Base-by-base conservation (phyloP, 2,329 filamentous ascomycete genomes). In the Nemania abortiva region DNA sequence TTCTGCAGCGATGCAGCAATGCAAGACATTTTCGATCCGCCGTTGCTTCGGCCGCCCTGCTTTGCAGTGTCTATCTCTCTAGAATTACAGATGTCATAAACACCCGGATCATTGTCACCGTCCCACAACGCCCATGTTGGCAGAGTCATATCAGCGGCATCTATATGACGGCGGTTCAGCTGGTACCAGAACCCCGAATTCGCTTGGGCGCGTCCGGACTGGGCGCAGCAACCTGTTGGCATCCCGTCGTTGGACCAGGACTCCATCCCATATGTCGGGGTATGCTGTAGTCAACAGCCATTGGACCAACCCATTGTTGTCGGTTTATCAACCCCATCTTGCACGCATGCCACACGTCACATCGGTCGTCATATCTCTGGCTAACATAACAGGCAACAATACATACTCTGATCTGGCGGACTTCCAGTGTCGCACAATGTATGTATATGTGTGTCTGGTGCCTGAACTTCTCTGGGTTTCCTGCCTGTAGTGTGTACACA, bases 1-100 rank as follows among this genome's bases (percentile, higher is more conserved):
- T 53, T 60, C 63, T 60, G 50, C 63, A 63, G 22, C 49, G 42
- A 70, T 61, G 59, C 63, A 55, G 37, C 47, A 34, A 70, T 65
- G 60, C 64, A 56, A 67, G 56, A 67, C 64, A 66, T 56, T 6
- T n/a, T n/a, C 47, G 63, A 54, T 42, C 49, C 53, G 63, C 57
- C 52, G 37, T 31, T 45, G 31, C n/a, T 56, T 27, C n/a, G 27
- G n/a, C 22, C 39, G 9, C 31, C 34, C 34, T 52, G 53, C 20
- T 45, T 24, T 42, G 31, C 54, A 27, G 54, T 24, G n/a, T 15
- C 42, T 47, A 47, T 47, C 42, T 47, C n/a, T 15, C 42, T 20
- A n/a, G 10, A 42, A 13, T 15, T 42, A 42, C 39, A 42, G 10
- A 42, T 18, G 15, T 50, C 47, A 15, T 22, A 7, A 9, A 11